Evolutionary conservation across 176 grass and related monocot species (phyloP), one percentile per base, ranked within the genome.

Genomic region (Oryza meridionalis): DNA sequence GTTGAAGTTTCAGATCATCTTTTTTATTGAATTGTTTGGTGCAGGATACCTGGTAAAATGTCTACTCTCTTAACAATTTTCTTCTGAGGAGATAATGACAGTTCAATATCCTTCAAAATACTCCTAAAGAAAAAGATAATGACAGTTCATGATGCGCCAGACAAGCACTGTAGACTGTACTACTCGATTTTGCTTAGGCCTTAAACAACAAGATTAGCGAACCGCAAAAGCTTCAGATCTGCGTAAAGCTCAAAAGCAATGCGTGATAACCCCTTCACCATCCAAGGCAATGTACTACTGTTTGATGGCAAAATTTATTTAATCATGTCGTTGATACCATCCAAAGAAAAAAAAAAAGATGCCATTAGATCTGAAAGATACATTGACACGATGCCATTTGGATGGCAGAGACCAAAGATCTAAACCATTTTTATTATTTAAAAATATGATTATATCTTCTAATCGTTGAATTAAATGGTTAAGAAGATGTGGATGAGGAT

Each of bases 181-280:
- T 85, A 64, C 33, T 65, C 0, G 15, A 47, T 24, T 89, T 86
- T 86, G 88, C 88, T 90, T 90, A 78, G 73, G 43, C 19, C 79
- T 76, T 82, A 82, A 82, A 86, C 83, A 86, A 73, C 58, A 42
- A 38, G 14, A 21, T 26, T 38, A 24, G 63, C 77, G 65, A 33
- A 75, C 65, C 11, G 24, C 66, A 44, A 86, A 90, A 82, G 61
- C 74, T 90, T 90, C 67, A 90, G 84, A 90, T 82, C 84, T 74
- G 84, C 67, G 59, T 74, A 86, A 86, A 86, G 88, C 78, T 66
- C 16, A 66, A 90, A 82, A 77, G 83, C 31, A 88, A 50, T 7
- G 70, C 26, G 25, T 13, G 80, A 73, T 32, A 67, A 25, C 62
- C 43, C 44, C 19, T 33, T 59, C 59, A 44, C 33, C 84, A 73